Conservation (phyloP, 805 yeast species). For the Candida golubevii region DNA sequence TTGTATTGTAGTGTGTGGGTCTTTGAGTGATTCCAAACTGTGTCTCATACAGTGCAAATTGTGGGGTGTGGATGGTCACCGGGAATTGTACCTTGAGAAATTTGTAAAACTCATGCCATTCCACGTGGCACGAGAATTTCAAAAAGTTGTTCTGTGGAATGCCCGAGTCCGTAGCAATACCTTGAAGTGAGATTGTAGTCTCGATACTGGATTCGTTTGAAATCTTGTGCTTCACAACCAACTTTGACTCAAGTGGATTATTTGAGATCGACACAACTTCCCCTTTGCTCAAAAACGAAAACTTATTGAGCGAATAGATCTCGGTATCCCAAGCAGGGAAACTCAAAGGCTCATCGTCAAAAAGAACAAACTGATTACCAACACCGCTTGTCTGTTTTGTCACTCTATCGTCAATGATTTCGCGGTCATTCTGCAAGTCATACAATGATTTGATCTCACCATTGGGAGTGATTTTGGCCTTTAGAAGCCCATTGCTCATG, state of each 20-base stretch:
- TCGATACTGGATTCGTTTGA: constrained; percentile 54
- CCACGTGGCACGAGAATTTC: constrained; percentile 46
- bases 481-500: constrained; percentile 58
- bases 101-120: constrained; percentile 85
- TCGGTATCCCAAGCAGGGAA: constrained; percentile 99
- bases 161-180: constrained; percentile 48
- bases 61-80: constrained; percentile 70
- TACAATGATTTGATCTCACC: constrained; percentile 59
- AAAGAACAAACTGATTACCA: constrained; percentile 77
- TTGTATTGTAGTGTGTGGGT: constrained; percentile 91
- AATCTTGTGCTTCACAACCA: constrained; percentile 58
- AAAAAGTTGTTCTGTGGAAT: constrained; percentile 28
- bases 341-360: constrained; percentile 84
- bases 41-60: constrained; percentile 79
- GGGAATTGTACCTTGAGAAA: constrained; percentile 95
- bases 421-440: constrained; percentile 55
- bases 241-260: constrained; percentile 59
- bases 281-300: constrained; percentile 41
- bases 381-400: constrained; percentile 51
- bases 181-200: constrained; percentile 68
- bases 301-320: constrained; percentile 75
- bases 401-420: constrained; percentile 57
- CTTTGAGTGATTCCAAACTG: constrained; percentile 89
- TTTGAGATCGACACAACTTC: constrained; percentile 39
- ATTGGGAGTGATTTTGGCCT: constrained; percentile 47